A percentile compares a stretch with the other conserved stretches of the same genome.
These are phyloP conservation scores for Taiozyma sp. DNA, from an alignment of 1,139 yeast species.

Conservation along the genomic window DNA sequence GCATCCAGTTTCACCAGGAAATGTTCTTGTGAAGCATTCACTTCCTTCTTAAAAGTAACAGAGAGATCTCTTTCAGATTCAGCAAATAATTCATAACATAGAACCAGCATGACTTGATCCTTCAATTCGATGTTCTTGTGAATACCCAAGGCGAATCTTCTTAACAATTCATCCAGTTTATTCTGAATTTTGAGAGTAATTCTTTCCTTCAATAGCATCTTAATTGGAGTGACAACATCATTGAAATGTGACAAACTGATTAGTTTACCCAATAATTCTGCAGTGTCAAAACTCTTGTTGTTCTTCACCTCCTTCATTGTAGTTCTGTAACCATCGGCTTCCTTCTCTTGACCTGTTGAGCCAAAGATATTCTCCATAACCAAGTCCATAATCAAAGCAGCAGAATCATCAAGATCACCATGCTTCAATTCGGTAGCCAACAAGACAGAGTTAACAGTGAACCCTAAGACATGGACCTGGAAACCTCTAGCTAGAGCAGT, in stretches of 20 bases:
- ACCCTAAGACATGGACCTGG: conserved; percentile 90
- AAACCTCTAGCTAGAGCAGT: conserved; percentile 85
- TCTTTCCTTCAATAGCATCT: conserved; percentile 57
- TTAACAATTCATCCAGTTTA: conserved; percentile 73
- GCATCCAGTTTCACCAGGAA: conserved; percentile 67
- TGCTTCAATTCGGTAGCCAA: conserved; percentile 50
- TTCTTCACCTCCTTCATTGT: conserved; percentile 89
- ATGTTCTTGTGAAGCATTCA: conserved; percentile 45
- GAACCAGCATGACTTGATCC: conserved; percentile 54
- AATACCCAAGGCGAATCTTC: conserved; percentile 75
- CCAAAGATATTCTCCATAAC: conserved; percentile 95
- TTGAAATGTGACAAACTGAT: conserved; percentile 58
- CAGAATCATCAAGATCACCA: conserved; percentile 76
- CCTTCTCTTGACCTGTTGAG: conserved; percentile 90
- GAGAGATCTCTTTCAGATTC: conserved; percentile 41
- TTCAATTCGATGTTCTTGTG: conserved; percentile 58
- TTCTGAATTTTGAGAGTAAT: conserved; percentile 65
- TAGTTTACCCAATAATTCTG: conserved; percentile 67
- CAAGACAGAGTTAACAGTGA: conserved; percentile 72
- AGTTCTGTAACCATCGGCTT: conserved; percentile 84
- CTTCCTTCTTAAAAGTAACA: conserved; percentile 16
- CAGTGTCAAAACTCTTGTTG: conserved; percentile 85
- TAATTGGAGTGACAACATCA: conserved; percentile 66
- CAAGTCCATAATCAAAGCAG: conserved; percentile 56
- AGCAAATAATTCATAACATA: conserved; percentile 71